Percentiles rank a stretch among this genome's conserved stretches.
These are phyloP conservation scores for Zarea fungicola DNA, from an alignment of 2,329 filamentous ascomycete genomes.

Conservation along the genomic window DNA sequence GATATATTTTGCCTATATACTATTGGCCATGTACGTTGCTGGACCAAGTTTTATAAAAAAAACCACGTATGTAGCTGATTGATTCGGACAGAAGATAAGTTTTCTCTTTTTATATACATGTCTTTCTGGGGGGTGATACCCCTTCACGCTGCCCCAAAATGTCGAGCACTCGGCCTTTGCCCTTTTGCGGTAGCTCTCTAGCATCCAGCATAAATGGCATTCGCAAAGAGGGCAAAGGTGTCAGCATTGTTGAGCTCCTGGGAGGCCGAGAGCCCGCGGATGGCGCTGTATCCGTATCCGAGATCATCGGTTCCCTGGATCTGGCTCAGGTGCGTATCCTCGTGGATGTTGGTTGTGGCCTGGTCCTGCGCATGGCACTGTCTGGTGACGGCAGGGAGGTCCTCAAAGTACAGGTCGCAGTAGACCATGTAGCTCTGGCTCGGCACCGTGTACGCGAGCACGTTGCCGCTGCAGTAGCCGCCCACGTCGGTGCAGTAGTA, in stretches of 20 bases:
- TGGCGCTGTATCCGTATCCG: slow-evolving; percentile 16
- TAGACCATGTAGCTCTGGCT: slow-evolving; percentile 52
- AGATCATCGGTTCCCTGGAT: slow-evolving; percentile 40
- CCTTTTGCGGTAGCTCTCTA: too few species aligned
- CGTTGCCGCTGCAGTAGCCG: slow-evolving; percentile 41
- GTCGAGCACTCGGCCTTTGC: too few species aligned
- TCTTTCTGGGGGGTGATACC: too few species aligned
- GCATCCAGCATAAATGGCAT: slow-evolving; percentile 14
- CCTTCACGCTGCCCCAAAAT: neutral
- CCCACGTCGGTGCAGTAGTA: slow-evolving; percentile 58
- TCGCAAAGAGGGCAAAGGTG: slow-evolving; percentile 17
- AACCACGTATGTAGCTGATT: too few species aligned
- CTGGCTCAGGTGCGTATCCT: slow-evolving; percentile 54
- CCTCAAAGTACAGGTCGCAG: slow-evolving; percentile 55
- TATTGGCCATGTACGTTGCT: too few species aligned
- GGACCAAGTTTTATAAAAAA: too few species aligned
- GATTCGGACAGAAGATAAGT: too few species aligned
- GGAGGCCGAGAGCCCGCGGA: slow-evolving; percentile 5
- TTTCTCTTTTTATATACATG: too few species aligned
- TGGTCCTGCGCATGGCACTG: slow-evolving; percentile 61
- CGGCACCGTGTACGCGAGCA: slow-evolving; percentile 59
- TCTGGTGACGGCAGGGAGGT: slow-evolving; percentile 41
- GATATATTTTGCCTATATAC: too few species aligned
- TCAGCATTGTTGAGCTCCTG: slow-evolving; percentile 18
- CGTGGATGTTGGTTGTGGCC: slow-evolving; percentile 58